Evolutionary conservation across 2,329 filamentous ascomycete genomes (phyloP).

Genomic region (Purpureocillium takamizusanense): DNA sequence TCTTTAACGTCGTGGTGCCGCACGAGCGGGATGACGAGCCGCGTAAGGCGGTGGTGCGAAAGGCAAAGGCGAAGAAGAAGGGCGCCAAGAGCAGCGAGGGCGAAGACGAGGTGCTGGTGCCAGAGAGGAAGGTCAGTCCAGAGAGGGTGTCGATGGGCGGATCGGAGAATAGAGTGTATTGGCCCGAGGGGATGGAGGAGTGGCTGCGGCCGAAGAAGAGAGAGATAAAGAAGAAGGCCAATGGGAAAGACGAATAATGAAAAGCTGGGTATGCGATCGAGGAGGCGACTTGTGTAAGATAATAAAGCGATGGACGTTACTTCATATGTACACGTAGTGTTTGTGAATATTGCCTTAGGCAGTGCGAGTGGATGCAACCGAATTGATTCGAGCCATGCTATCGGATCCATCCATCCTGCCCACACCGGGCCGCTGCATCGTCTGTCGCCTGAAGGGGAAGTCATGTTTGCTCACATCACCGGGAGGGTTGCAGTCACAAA

Average conservation of each 20-base stretch:
- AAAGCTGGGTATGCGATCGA: slow-evolving; percentile 24
- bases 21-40: slow-evolving; percentile 68
- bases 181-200: slow-evolving; percentile 83
- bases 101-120: slow-evolving; percentile 27
- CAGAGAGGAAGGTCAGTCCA: slow-evolving; percentile 42
- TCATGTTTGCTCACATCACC: too few species aligned
- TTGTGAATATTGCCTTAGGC: too few species aligned
- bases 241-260: slow-evolving; percentile 18
- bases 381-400: too few species aligned
- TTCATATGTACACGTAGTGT: not conserved
- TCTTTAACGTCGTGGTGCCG: slow-evolving; percentile 68
- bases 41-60: slow-evolving; percentile 32
- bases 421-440: too few species aligned
- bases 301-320: not conserved
- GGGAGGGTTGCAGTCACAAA: too few species aligned
- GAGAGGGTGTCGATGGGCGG: slow-evolving; percentile 84
- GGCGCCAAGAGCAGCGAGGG: slow-evolving; percentile 19
- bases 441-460: too few species aligned
- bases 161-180: slow-evolving; percentile 72
- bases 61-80: slow-evolving; percentile 25
- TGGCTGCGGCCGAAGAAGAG: slow-evolving; percentile 79
- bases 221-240: slow-evolving; percentile 45
- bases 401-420: too few species aligned
- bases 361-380: too few species aligned
- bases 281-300: slow-evolving; percentile 23